phyloP scores from a whole-genome alignment of 768 basidiomycete genomes.

The Psilocybe cyanescens region DNA sequence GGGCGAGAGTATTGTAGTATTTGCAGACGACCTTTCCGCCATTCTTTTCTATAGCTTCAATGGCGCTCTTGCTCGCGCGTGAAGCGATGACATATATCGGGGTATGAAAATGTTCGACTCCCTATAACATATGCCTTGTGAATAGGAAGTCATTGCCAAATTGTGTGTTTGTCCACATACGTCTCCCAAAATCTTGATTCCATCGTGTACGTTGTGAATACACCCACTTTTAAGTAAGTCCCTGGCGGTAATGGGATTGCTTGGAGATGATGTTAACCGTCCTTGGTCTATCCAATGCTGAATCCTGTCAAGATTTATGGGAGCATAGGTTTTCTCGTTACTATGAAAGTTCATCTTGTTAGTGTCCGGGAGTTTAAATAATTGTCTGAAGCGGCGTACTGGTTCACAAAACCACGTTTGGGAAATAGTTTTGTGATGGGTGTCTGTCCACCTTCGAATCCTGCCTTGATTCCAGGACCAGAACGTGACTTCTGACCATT shows the following conservation, averaged over 20 bases:
- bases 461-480: constrained; percentile 79
- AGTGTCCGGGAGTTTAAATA: not conserved
- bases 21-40: constrained; percentile 89
- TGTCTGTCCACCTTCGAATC: constrained; percentile 98
- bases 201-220: constrained; percentile 86
- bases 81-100: constrained; percentile 84
- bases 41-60: constrained; percentile 76
- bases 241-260: constrained; percentile 85
- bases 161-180: constrained; percentile 47
- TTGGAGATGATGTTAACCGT: constrained; percentile 74
- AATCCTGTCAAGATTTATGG: constrained; percentile 85
- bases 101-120: constrained; percentile 63
- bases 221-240: constrained; percentile 87
- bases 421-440: constrained; percentile 90
- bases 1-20: constrained; percentile 86
- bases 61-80: constrained; percentile 85
- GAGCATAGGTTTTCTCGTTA: constrained; percentile 74
- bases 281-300: constrained; percentile 92
- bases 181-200: constrained; percentile 88
- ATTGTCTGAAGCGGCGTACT: constrained; percentile 51
- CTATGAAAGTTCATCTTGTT: constrained; percentile 39
- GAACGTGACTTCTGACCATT: constrained; percentile 96
- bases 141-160: not conserved
- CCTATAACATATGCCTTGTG: constrained; percentile 42
- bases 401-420: constrained; percentile 93